phyloP scores from a whole-genome alignment of 179 eudicot species.

The Camellia oleifera region DNA sequence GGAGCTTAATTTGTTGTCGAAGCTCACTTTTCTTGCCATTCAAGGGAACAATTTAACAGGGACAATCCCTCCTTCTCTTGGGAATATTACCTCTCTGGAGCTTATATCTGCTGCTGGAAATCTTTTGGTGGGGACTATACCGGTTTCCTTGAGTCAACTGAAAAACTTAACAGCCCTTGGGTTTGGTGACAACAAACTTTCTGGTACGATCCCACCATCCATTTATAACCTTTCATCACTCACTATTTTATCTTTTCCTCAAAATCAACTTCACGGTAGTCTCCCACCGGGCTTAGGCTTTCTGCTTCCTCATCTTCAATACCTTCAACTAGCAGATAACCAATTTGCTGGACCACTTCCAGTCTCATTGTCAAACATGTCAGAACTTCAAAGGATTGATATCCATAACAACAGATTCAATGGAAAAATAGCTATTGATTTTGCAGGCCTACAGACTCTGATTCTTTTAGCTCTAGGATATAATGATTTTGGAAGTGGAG shows the following conservation, averaged over 20 bases:
- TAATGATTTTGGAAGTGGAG: background rate
- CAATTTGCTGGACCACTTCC: conserved; percentile 2
- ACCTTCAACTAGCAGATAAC: background rate
- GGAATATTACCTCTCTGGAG: conserved; percentile 15
- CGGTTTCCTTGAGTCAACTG: conserved; percentile 13
- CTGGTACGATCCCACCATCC: conserved; percentile 20
- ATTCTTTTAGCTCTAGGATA: no score
- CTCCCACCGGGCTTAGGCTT: background rate
- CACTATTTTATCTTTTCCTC: background rate
- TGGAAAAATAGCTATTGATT: background rate
- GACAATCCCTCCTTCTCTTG: conserved; percentile 12
- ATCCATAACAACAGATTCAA: background rate
- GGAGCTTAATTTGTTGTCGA: conserved; percentile 9
- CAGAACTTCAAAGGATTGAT: background rate
- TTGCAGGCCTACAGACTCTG: background rate
- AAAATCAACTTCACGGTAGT: background rate
- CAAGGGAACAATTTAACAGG: conserved; percentile 10
- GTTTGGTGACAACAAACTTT: conserved; percentile 5
- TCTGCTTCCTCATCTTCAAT: background rate
- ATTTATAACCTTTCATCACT: conserved; percentile 22
- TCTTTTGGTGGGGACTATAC: conserved; percentile 14
- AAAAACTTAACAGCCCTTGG: background rate
- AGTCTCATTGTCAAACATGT: background rate
- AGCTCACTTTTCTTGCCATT: conserved; percentile 6
- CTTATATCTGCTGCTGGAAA: background rate